A percentile compares a stretch with the other conserved stretches of the same genome.
phyloP scores from a whole-genome alignment of 805 yeast species.

The Cyberlindnera meyerae region DNA sequence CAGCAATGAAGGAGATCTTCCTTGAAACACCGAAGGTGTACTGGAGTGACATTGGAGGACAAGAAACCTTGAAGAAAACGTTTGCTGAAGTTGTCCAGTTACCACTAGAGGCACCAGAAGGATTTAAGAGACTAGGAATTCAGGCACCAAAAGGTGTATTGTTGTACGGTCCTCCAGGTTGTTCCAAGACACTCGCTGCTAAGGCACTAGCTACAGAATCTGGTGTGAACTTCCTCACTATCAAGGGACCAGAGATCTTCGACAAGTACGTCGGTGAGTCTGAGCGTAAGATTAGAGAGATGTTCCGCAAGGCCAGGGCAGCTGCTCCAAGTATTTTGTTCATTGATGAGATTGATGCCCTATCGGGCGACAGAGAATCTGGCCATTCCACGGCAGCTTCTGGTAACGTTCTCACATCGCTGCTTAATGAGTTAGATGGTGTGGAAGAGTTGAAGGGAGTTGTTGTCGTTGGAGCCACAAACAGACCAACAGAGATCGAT shows the following conservation, averaged over 20 bases:
- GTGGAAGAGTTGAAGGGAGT: slow-evolving; percentile 94
- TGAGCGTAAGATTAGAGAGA: slow-evolving; percentile 88
- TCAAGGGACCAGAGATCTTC: slow-evolving; percentile 94
- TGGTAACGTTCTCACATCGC: slow-evolving; percentile 81
- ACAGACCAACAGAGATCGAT: slow-evolving; percentile 90
- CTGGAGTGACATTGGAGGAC: slow-evolving; percentile 97
- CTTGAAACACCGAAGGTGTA: slow-evolving; percentile 90
- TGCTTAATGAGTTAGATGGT: slow-evolving; percentile 94
- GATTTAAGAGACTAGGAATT: slow-evolving; percentile 75
- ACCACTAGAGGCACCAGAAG: slow-evolving; percentile 77
- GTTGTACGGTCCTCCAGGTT: slow-evolving; percentile 97
- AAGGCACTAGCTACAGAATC: slow-evolving; percentile 95
- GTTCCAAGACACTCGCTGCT: slow-evolving; percentile 92
- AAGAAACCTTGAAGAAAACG: slow-evolving; percentile 72
- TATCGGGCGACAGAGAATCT: slow-evolving; percentile 64
- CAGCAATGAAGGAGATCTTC: slow-evolving; percentile 95
- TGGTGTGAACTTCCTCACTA: slow-evolving; percentile 88
- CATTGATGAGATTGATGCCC: slow-evolving; percentile 95
- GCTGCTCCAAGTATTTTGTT: slow-evolving; percentile 93
- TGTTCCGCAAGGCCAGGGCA: slow-evolving; percentile 88
- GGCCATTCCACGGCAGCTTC: slow-evolving; percentile 61
- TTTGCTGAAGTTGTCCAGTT: slow-evolving; percentile 87
- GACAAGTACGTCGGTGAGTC: slow-evolving; percentile 96
- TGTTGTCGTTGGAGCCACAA: slow-evolving; percentile 92
- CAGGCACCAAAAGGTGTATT: slow-evolving; percentile 90